Evolutionary conservation across 345 rosid genomes (phyloP).

Genomic region (Eucalyptus fibrosa): DNA sequence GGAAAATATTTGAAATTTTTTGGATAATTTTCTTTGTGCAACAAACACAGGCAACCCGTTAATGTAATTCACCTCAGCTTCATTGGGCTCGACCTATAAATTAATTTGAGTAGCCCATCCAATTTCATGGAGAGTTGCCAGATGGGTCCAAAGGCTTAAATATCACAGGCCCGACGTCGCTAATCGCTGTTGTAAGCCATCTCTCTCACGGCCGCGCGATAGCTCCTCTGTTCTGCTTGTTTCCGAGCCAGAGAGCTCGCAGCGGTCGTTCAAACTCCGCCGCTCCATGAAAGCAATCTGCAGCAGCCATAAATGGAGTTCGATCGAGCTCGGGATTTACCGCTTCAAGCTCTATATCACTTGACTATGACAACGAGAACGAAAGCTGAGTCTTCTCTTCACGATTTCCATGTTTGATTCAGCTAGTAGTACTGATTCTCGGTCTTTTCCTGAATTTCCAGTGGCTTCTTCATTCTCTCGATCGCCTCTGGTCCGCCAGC

Average conservation of each 20-base stretch:
- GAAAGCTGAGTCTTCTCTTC: not conserved
- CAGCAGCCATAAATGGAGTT: not conserved
- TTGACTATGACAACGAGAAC: not conserved
- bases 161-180: not conserved
- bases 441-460: not conserved
- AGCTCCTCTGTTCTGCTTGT: not conserved
- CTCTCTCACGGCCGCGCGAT: not conserved
- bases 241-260: not conserved
- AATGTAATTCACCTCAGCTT: too few species aligned
- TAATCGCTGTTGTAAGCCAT: not conserved
- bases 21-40: too few species aligned
- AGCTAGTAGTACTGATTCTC: not conserved
- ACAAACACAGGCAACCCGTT: accelerated
- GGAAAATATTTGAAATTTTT: accelerated
- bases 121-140: not conserved
- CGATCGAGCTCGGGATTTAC: not conserved
- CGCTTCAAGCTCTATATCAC: not conserved
- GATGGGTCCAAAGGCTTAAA: not conserved
- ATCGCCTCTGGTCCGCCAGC: not conserved
- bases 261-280: not conserved
- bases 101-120: not conserved
- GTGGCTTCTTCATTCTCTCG: not conserved
- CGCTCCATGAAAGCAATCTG: not conserved
- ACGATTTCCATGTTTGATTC: not conserved
- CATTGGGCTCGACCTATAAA: not conserved